Percentiles rank a stretch among this genome's conserved stretches.
Evolutionary conservation across 768 basidiomycete genomes (phyloP).

Genomic region (Mrakia gelida): DNA sequence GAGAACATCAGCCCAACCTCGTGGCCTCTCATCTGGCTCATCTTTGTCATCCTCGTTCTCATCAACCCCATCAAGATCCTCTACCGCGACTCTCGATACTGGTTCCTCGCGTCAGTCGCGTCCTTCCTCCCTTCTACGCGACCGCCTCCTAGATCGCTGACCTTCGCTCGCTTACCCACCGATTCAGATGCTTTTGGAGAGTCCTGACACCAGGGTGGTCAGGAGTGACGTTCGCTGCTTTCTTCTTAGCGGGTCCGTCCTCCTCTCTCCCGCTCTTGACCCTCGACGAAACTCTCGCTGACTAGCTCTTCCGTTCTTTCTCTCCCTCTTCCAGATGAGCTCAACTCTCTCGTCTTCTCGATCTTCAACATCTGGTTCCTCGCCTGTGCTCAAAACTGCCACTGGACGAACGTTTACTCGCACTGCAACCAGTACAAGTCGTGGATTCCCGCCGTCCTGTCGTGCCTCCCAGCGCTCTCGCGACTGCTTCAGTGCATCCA

Average conservation of each 20-base stretch:
- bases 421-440: constrained; percentile 27
- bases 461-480: constrained; percentile 62
- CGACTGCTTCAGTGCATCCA: constrained; percentile 82
- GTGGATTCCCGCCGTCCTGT: constrained; percentile 63
- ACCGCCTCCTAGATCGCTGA: constrained; percentile 49
- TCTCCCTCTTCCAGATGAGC: constrained; percentile 11
- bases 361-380: constrained; percentile 33
- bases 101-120: constrained; percentile 65
- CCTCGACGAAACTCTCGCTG: not conserved
- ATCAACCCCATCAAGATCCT: constrained; percentile 72
- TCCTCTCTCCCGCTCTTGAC: not conserved
- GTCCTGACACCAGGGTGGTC: constrained; percentile 21
- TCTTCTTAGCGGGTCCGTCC: constrained; percentile 48
- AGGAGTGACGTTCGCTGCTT: constrained; percentile 46
- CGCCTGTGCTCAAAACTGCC: constrained; percentile 47
- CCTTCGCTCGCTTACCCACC: not conserved
- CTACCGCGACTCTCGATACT: constrained; percentile 65
- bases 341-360: constrained; percentile 35
- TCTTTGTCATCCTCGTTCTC: constrained; percentile 56
- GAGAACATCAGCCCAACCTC: constrained; percentile 58
- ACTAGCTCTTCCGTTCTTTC: not conserved
- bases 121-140: constrained; percentile 55
- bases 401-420: constrained; percentile 44
- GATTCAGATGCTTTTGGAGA: constrained; percentile 19
- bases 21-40: constrained; percentile 63